These are phyloP conservation scores for Apiotrichum laibachii DNA, from an alignment of 1,284 basidiomycete species.

Conservation along the genomic window DNA sequence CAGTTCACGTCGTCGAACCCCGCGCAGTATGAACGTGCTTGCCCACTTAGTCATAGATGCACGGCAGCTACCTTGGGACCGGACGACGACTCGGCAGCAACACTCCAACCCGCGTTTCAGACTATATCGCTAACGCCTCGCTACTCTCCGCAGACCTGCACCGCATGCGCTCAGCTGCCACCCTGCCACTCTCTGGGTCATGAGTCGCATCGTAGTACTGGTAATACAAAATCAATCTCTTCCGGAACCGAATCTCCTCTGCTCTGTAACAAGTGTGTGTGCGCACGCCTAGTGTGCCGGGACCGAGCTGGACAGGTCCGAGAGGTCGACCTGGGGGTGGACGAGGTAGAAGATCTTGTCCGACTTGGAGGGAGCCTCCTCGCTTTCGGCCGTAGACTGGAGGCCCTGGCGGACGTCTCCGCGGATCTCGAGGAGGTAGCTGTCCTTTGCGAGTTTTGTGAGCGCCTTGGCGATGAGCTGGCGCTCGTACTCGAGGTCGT, in stretches of 20 bases:
- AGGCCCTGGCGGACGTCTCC: slow-evolving; percentile 78
- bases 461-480: slow-evolving; percentile 87
- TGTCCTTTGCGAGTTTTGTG: slow-evolving; percentile 85
- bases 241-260: not conserved
- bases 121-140: no score
- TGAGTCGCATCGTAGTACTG: not conserved
- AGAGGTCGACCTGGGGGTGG: slow-evolving; percentile 51
- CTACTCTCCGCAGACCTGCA: no score
- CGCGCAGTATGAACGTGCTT: no score
- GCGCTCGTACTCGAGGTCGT: slow-evolving; percentile 88
- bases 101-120: no score
- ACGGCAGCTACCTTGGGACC: no score
- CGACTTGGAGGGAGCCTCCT: slow-evolving; percentile 24
- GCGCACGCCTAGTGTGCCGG: slow-evolving; percentile 1
- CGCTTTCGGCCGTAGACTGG: slow-evolving; percentile 55
- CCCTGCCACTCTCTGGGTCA: no score
- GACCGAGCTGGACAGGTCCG: slow-evolving; percentile 47
- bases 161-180: no score
- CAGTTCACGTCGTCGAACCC: no score
- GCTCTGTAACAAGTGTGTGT: not conserved
- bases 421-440: slow-evolving; percentile 75
- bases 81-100: no score
- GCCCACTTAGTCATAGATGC: no score
- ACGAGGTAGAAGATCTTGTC: slow-evolving; percentile 50
- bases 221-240: slow-evolving; percentile 1